A percentile compares a stretch with the other conserved stretches of the same genome.
phyloP scores from a whole-genome alignment of 2,329 filamentous ascomycete species.

The Leptographium wingfieldii region DNA sequence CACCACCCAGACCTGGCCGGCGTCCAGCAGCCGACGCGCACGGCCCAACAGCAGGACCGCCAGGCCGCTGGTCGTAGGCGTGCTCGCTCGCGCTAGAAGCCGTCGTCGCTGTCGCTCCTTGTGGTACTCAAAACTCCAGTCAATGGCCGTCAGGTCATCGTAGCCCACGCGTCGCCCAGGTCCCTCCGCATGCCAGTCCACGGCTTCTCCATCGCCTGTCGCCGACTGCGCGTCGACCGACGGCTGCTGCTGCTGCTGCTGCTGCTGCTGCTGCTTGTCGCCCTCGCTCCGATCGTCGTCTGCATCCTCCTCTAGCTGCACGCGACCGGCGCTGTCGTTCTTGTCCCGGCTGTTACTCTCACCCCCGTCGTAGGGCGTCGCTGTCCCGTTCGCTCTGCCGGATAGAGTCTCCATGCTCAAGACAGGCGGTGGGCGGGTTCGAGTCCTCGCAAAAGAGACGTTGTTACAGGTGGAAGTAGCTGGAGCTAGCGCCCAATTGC shows the following conservation, averaged over 20 bases:
- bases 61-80: constrained; percentile 30
- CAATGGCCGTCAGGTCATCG: constrained; percentile 91
- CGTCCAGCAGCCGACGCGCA: constrained; percentile 61
- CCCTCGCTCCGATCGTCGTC: constrained; percentile 3
- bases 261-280: neutral
- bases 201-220: constrained; percentile 14
- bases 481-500: too few species aligned
- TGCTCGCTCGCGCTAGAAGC: constrained; percentile 47
- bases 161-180: constrained; percentile 85
- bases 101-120: constrained; percentile 84
- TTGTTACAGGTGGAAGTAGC: neutral
- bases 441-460: neutral
- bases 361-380: neutral
- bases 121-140: constrained; percentile 98
- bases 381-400: neutral
- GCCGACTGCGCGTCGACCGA: neutral
- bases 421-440: neutral
- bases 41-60: constrained; percentile 48
- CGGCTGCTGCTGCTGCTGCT: neutral
- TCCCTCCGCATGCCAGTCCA: constrained; percentile 79
- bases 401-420: neutral
- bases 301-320: neutral
- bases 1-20: constrained; percentile 84
- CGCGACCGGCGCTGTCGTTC: neutral
- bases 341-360: neutral